Base-by-base conservation (phyloP, 495 filamentous ascomycete species). In the Aspergillus homomorphus region DNA sequence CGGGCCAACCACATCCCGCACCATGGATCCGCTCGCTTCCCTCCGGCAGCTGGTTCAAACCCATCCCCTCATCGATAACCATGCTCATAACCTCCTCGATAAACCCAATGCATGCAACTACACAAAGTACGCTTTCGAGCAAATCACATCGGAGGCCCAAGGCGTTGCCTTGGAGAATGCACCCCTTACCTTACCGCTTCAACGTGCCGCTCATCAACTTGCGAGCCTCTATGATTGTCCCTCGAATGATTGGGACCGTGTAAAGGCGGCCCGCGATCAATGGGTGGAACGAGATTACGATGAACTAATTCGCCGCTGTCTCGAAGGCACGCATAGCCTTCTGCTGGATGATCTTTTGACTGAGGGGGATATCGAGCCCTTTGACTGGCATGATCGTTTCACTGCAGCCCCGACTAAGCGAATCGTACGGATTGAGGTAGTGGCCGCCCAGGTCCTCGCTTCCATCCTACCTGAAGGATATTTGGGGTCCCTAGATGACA, bases 31-130 rank as follows among this genome's bases (percentile, higher is more conserved):
- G 15, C 55, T 77, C 5, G 56, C 73, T 21, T 69, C 69, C 7
- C 73, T 84, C 21, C 70, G 69, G 21, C 63, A 68, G 10, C 61
- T 84, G 22, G 85, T 94, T 50, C 79, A 82, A 57, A 78, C 64
- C 16, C 89, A 85, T 38, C 90, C 92, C 0, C 81, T 93, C 61
- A 92, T 96, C 66, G 92, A 96, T 68, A 86, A 93, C 66, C 92
- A 96, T 73, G 90, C 88, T 41, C 91, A 96, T 66, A 91, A 91
- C 62, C 74, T 92, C 0, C 76, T 96, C 22, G 70, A 80, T 12
- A 54, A 51, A 4, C 59, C 69, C 0, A 62, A 68, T 2, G 71
- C 72, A 14, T 43, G 59, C 22, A 64, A 78, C 30, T 71, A 74
- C 42, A 57, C 70, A 23, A 68, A 58, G 46, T 73, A 80, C 45